These are phyloP conservation scores for Hypoxylon sp. DNA, from an alignment of 2,329 filamentous ascomycete species.

Conservation along the genomic window DNA sequence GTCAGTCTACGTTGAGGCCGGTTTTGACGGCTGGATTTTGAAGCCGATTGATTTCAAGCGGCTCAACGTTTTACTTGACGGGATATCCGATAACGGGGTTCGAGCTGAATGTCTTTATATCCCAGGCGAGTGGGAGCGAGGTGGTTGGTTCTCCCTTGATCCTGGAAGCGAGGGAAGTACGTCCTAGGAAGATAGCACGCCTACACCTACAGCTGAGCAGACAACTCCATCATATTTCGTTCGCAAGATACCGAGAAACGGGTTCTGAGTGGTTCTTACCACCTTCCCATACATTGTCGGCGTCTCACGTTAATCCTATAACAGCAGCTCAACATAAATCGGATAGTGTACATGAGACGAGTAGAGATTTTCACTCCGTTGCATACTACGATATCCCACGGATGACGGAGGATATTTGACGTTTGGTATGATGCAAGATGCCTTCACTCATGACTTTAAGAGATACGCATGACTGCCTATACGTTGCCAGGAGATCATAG, in stretches of 20 bases:
- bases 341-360: neutral
- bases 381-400: neutral
- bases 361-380: neutral
- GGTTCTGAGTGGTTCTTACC: neutral
- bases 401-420: neutral
- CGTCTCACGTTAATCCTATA: neutral
- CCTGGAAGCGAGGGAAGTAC: slow-evolving; percentile 10
- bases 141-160: slow-evolving; percentile 80
- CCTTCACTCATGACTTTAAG: neutral
- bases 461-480: neutral
- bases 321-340: neutral
- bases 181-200: slow-evolving; percentile 14
- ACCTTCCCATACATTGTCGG: neutral
- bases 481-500: neutral
- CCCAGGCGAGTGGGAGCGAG: slow-evolving; percentile 83
- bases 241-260: neutral
- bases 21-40: slow-evolving; percentile 92
- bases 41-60: slow-evolving; percentile 89
- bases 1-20: slow-evolving; percentile 79
- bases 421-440: neutral
- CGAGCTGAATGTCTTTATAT: slow-evolving; percentile 77
- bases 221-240: neutral
- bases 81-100: slow-evolving; percentile 74
- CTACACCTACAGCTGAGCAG: neutral
- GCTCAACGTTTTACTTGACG: slow-evolving; percentile 76